Evolutionary conservation across 1,284 basidiomycete genomes (phyloP).

Genomic region (Cryptococcus wingfieldii): DNA sequence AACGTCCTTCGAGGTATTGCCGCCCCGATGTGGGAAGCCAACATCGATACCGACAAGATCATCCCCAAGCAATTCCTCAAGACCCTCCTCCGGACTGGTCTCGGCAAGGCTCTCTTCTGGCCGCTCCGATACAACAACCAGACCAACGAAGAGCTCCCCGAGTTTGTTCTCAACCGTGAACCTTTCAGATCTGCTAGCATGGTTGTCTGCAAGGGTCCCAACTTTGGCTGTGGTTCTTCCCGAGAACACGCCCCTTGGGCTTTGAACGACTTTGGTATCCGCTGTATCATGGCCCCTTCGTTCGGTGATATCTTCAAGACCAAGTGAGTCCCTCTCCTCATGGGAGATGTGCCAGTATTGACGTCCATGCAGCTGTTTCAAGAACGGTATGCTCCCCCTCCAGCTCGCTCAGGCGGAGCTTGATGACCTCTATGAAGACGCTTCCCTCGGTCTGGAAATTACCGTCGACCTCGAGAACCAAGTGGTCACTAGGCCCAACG

Average conservation of each 20-base stretch:
- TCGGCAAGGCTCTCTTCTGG: slow-evolving; percentile 84
- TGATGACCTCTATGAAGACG: slow-evolving; percentile 70
- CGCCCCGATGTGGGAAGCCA: slow-evolving; percentile 84
- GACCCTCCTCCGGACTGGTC: slow-evolving; percentile 86
- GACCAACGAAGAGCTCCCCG: slow-evolving; percentile 68
- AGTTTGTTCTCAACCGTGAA: slow-evolving; percentile 83
- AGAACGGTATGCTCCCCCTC: slow-evolving; percentile 93
- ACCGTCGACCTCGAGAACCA: slow-evolving; percentile 87
- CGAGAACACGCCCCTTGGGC: slow-evolving; percentile 97
- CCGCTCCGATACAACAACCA: slow-evolving; percentile 73
- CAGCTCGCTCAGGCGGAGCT: slow-evolving; percentile 73
- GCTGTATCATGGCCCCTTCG: slow-evolving; percentile 85
- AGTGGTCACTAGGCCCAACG: slow-evolving; percentile 72
- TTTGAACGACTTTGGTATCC: slow-evolving; percentile 92
- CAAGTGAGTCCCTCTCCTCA: slow-evolving; percentile 31
- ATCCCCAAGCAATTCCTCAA: slow-evolving; percentile 96
- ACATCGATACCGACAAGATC: slow-evolving; percentile 96
- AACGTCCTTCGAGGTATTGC: slow-evolving; percentile 74
- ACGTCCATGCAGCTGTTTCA: slow-evolving; percentile 66
- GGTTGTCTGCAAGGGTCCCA: slow-evolving; percentile 80
- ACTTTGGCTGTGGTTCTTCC: slow-evolving; percentile 93
- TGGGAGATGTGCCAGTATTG: not conserved
- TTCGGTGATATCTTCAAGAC: slow-evolving; percentile 87
- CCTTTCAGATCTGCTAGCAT: slow-evolving; percentile 79
- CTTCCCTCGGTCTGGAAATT: slow-evolving; percentile 70